Conservation (phyloP, 768 basidiomycete species). For the Amanita inopinata region DNA sequence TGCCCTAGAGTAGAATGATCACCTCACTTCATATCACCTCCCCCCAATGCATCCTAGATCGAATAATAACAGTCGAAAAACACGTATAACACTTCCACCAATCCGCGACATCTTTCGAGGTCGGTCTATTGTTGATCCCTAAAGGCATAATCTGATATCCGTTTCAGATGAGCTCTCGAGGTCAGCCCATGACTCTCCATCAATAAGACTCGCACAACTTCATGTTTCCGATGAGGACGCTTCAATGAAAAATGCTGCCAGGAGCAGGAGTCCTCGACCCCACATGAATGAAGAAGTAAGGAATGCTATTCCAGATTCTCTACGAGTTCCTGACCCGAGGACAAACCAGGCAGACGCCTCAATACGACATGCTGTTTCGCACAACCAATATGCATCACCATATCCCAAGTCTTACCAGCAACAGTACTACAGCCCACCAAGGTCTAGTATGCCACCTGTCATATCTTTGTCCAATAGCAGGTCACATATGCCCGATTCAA, state of each 20-base stretch:
- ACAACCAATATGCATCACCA: neutral
- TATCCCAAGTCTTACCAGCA: neutral
- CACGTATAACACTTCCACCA: conserved; percentile 58
- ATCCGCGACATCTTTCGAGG: conserved; percentile 65
- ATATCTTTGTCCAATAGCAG: neutral
- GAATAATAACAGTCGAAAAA: conserved; percentile 19
- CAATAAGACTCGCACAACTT: neutral
- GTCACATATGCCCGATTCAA: neutral
- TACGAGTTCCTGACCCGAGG: no score
- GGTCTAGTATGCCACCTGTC: neutral
- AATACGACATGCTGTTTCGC: no score
- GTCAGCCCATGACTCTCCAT: conserved; percentile 18
- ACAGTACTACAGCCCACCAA: neutral
- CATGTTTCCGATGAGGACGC: neutral
- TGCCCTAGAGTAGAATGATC: conserved; percentile 2
- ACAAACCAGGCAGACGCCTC: no score
- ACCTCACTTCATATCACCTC: conserved; percentile 10
- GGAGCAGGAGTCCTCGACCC: no score
- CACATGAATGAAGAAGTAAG: neutral
- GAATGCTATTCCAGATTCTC: neutral
- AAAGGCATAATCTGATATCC: conserved; percentile 7
- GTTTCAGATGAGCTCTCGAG: conserved; percentile 38
- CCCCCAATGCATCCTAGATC: conserved; percentile 21
- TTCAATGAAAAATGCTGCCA: neutral
- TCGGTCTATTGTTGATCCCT: conserved; percentile 15